Base-by-base conservation (phyloP, 139 green algal species). In the Tetradesmus obliquus region DNA sequence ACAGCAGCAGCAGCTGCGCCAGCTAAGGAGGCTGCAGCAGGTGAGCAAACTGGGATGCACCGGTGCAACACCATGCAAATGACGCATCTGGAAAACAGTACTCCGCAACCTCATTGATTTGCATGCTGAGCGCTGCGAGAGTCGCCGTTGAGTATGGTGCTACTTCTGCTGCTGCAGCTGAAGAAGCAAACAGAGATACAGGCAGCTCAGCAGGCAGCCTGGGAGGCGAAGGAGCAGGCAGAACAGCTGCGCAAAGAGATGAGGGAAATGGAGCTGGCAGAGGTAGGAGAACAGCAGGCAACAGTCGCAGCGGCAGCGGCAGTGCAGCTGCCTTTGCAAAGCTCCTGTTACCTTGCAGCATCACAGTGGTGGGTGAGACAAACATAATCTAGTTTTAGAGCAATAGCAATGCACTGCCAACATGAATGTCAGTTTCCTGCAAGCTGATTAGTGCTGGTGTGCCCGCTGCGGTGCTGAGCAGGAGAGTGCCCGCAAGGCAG, bases 111-210 rank as follows among this genome's bases (percentile, higher is more conserved):
- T 58, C 24, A 57, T 32, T 84, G 79, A 55, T 84, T 17, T 58
- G n/a, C 32, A 45, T 86, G 51, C 24, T 58, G 51, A 57, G 80
- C 15, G 80, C 9, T n/a, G 80, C 45, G 9, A 55, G 8, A 58
- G 12, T 13, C n/a, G 51, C 32, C n/a, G 51, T 15, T 13, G 15
- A 51, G 0, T 6, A 6, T 62, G 7, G 5, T 58, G 17, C 86
- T 24, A 5, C 22, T 10, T 55, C 45, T 22, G 17, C 55, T 5
- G 3, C 9, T 45, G 45, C 87, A 94, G 92, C 66, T 94, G 3
- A 90, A 91, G 32, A 93, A 88, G 62, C 92, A 94, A n/a, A 84
- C 91, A 20, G 92, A 94, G 83, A 58, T 91, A 7, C 80, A 57
- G 9, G 90, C 76, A 32, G 90, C 88, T 4, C 76, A 79, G 19